Base-by-base conservation (phyloP, 2,329 filamentous ascomycete genomes). In the Penicillium brevicompactum region DNA sequence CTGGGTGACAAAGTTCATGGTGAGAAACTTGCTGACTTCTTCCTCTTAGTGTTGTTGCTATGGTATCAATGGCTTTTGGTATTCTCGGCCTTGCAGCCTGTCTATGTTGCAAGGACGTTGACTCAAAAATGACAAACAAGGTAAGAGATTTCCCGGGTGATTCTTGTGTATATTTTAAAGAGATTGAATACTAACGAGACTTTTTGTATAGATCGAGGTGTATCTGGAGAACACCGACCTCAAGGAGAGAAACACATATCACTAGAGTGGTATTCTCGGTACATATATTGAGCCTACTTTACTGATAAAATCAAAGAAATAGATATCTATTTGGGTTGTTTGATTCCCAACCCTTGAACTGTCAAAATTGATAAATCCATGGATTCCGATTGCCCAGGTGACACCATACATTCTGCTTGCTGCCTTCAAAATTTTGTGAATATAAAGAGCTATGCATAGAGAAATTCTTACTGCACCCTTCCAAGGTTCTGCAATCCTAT, bases 91-190 rank as follows among this genome's bases (percentile, higher is more conserved):
- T 72, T 40, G 56, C 62, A 8, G 67, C 68, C 13, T 69, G 66
- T 51, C 48, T 68, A 0, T 69, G 59, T 50, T 72, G 66, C 55
- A 65, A 69, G 40, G 66, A 72, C 46, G 62, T 71, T n/a, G 67
- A 69, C 31, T 52, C 58, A 8, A 71, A 70, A 57, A 71, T 72
- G 69, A 71, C 61, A 11, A 67, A 69, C 56, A 70, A 72, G 63
- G 73, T 74, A 46, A 37, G 58, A 11, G 4, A 10, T 22, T 16
- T 8, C 24, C 5, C 8, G 24, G 5, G 4, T 2, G 5, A 27
- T 27, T 27, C 24, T 8, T 8, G 24, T 27, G 5, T 9, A 11
- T 16, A 13, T 3, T 10, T 38, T n/a, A n/a, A 45, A 18, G 18
- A 5, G 5, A 27, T 27, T 5, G 24, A 34, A 5, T 38, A 18